phyloP scores from a whole-genome alignment of 352 stramenopile genomes.

The Phytophthora pluvialis region DNA sequence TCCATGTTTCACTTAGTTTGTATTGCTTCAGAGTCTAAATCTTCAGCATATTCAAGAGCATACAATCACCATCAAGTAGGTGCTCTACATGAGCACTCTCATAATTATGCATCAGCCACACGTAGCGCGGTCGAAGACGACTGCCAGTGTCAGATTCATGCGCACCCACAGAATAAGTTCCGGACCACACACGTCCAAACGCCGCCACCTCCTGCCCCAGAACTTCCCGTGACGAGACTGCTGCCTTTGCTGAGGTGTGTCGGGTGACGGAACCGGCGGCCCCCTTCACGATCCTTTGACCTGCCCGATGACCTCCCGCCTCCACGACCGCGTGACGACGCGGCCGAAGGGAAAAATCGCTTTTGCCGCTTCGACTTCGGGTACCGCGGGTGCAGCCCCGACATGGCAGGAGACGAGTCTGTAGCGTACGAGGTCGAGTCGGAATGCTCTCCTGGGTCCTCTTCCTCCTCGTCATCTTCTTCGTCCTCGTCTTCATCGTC shows the following conservation, averaged over 20 bases:
- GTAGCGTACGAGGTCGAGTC: constrained; percentile 41
- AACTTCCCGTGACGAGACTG: constrained; percentile 13
- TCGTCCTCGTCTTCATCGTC: constrained; percentile 41
- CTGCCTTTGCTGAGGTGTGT: constrained; percentile 30
- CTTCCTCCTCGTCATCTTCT: constrained; percentile 35
- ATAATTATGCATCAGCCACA: constrained; percentile 27
- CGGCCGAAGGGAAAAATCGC: constrained; percentile 15
- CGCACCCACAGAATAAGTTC: constrained; percentile 38
- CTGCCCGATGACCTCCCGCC: constrained; percentile 14
- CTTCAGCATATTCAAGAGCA: constrained; percentile 15
- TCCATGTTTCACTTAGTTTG: constrained; percentile 12
- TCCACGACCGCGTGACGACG: constrained; percentile 17
- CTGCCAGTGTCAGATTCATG: constrained; percentile 16
- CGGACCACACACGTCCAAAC: constrained; percentile 36
- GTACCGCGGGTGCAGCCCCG: constrained; percentile 28
- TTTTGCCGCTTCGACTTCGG: constrained; percentile 24
- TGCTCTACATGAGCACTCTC: constrained; percentile 17
- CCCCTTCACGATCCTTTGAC: constrained; percentile 23
- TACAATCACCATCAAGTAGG: constrained; percentile 31
- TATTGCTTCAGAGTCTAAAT: constrained; percentile 24
- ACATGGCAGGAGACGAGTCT: constrained; percentile 34
- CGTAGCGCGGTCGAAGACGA: neutral
- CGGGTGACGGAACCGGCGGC: constrained; percentile 25
- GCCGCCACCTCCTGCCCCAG: constrained; percentile 12
- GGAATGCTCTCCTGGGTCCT: constrained; percentile 25